Evolutionary conservation across 2,329 filamentous ascomycete species (phyloP), one percentile per base, ranked within the genome.

Genomic region (Talaromyces sp.): DNA sequence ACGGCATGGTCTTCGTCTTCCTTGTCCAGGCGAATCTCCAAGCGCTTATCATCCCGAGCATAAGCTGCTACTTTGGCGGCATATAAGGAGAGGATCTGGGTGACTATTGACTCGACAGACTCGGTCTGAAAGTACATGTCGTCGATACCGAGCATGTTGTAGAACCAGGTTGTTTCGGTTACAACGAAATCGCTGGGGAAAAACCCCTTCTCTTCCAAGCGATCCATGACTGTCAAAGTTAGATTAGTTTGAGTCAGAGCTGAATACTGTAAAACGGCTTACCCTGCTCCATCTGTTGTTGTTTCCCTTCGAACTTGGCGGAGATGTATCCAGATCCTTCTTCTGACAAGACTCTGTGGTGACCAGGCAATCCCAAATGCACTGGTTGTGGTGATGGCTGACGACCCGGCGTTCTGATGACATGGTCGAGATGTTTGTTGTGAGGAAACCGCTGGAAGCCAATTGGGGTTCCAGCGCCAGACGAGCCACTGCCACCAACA

Each of bases 111-210:
- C 64, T 91, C 88, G 19, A 90, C 90, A 4, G 85, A 87, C 82
- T 97, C 93, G 70, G 94, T 93, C 76, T 93, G 88, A 82, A 98
- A 98, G 84, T 97, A 98, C 80, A 96, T 94, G 83, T 97, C 95
- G 74, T 99, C 95, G 72, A 99, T 99, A 71, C 95, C 95, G 27
- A 99, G 87, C 78, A 96, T 90, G 76, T 95, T 91, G 83, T 99
- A 99, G 83, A 99, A 99, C 94, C 95, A 99, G 66, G 87, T 85
- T 60, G 93, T 91, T 80, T 99, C 93, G 31, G 88, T 85, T 68
- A 96, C 90, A 68, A 97, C 85, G 70, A 96, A 90, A 61, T 90
- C 84, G 65, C 86, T 84, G 1, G 95, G 95, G 67, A 99, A 91
- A 86, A 96, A 97, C 66, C 89, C 91, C 74, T 89, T 90, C 69